These are phyloP conservation scores for Backusella parvicylindrica DNA, from an alignment of 192 early-diverging fungal species.

Conservation along the genomic window DNA sequence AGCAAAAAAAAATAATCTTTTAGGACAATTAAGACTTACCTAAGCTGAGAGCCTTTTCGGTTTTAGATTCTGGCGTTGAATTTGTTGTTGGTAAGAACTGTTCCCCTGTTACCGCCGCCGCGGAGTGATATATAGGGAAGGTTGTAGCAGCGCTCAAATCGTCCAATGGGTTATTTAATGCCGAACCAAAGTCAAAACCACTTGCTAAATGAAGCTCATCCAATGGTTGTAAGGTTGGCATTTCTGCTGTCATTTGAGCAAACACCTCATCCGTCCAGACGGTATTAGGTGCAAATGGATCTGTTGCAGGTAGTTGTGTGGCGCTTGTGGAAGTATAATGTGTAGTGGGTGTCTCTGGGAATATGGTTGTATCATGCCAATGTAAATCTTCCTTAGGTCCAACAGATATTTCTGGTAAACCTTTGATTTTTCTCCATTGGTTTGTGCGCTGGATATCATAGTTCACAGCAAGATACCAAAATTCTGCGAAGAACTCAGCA, in stretches of 20 bases:
- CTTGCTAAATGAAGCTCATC: conserved; percentile 2
- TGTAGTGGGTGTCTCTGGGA: background rate
- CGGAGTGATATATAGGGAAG: background rate
- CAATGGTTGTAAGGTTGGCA: conserved; percentile 20
- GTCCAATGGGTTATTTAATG: background rate
- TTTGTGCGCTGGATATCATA: conserved; percentile 34
- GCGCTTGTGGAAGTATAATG: background rate
- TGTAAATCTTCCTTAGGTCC: background rate
- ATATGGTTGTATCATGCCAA: background rate
- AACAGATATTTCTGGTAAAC: conserved; percentile 23
- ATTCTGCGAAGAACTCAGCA: conserved; percentile 28
- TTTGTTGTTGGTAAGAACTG: background rate
- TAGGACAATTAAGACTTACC: background rate
- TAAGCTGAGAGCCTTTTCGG: background rate
- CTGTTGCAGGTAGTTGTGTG: background rate
- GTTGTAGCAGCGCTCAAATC: background rate
- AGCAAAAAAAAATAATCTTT: background rate
- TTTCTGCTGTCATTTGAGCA: conserved; percentile 13
- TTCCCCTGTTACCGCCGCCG: background rate
- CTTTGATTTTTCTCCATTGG: conserved; percentile 27
- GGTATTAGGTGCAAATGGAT: background rate
- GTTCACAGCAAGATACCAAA: conserved; percentile 25
- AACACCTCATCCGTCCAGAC: conserved; percentile 27
- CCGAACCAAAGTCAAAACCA: conserved; percentile 8
- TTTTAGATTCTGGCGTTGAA: background rate